Evolutionary conservation across 1,284 basidiomycete species (phyloP).

Genomic region (Quambalaria eucalypti): DNA sequence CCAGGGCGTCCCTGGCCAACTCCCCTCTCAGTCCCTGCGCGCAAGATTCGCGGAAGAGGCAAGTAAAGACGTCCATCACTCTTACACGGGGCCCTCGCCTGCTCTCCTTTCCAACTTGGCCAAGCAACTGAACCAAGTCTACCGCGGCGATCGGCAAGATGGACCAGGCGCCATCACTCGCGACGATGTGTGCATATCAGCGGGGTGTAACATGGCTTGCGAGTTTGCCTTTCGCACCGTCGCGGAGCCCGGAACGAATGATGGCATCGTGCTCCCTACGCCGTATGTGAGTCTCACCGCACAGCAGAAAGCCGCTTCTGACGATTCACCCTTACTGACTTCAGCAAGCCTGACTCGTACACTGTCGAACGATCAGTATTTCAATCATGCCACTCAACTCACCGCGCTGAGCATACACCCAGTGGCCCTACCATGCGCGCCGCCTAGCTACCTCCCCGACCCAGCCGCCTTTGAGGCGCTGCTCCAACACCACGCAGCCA

Average conservation of each 20-base stretch:
- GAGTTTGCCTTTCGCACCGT: conserved; percentile 59
- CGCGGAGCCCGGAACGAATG: conserved; percentile 56
- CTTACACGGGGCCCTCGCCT: conserved; percentile 47
- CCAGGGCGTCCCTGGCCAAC: conserved; percentile 32
- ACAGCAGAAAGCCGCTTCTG: too few species aligned
- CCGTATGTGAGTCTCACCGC: conserved; percentile 54
- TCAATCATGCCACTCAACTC: conserved; percentile 57
- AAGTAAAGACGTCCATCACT: background rate
- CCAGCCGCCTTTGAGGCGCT: conserved; percentile 50
- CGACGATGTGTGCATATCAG: conserved; percentile 51
- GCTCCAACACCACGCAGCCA: conserved; percentile 56
- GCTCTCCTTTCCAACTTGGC: conserved; percentile 57
- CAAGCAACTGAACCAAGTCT: conserved; percentile 59
- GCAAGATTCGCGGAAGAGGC: conserved; percentile 11
- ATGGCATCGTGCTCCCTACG: conserved; percentile 68
- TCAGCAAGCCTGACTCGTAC: too few species aligned
- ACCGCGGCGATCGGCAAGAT: conserved; percentile 50
- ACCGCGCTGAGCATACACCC: conserved; percentile 47
- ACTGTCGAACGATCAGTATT: conserved; percentile 13
- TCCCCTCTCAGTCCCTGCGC: conserved; percentile 16
- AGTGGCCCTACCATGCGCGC: conserved; percentile 57
- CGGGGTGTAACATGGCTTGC: conserved; percentile 66
- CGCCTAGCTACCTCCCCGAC: conserved; percentile 59
- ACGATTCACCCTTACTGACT: too few species aligned
- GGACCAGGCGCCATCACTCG: conserved; percentile 43